A percentile compares a stretch with the other conserved stretches of the same genome.
Evolutionary conservation across 2,329 filamentous ascomycete species (phyloP).

Genomic region (Pyricularia sp.): DNA sequence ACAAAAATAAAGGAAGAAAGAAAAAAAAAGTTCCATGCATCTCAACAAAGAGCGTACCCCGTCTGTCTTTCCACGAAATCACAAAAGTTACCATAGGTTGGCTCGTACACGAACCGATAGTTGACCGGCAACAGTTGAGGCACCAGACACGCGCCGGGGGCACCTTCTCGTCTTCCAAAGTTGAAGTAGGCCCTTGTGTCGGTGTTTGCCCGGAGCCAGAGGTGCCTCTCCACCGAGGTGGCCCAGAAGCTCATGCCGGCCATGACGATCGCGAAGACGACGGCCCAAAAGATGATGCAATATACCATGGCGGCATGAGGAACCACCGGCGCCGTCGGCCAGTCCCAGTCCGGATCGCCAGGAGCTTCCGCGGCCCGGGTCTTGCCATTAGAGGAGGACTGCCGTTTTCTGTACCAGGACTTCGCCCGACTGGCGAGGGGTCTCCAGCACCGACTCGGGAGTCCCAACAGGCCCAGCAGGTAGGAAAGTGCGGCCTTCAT

Average conservation of each 20-base stretch:
- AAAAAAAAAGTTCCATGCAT: not conserved
- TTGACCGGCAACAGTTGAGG: not conserved
- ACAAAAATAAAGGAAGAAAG: not conserved
- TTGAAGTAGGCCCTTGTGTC: slow-evolving; percentile 3
- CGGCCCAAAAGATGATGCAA: not conserved
- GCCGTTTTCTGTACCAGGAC: not conserved
- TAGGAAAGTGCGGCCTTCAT: not conserved
- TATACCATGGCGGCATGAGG: not conserved
- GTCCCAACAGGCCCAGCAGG: not conserved
- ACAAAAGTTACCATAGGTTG: not conserved
- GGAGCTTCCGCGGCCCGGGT: not conserved
- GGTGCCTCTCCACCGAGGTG: not conserved
- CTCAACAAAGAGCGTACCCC: not conserved
- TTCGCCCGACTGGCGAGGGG: not conserved
- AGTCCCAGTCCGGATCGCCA: not conserved
- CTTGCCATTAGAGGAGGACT: no score
- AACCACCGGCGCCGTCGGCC: not conserved
- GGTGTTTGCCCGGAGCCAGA: slow-evolving; percentile 7
- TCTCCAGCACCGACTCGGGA: not conserved
- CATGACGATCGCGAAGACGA: not conserved
- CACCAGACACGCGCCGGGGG: not conserved
- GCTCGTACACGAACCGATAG: slow-evolving; percentile 2
- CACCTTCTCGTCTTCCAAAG: not conserved
- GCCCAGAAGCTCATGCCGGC: not conserved
- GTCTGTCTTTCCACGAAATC: not conserved